Conservation (phyloP, 306 rosid species). For the Sicyos edulis region DNA sequence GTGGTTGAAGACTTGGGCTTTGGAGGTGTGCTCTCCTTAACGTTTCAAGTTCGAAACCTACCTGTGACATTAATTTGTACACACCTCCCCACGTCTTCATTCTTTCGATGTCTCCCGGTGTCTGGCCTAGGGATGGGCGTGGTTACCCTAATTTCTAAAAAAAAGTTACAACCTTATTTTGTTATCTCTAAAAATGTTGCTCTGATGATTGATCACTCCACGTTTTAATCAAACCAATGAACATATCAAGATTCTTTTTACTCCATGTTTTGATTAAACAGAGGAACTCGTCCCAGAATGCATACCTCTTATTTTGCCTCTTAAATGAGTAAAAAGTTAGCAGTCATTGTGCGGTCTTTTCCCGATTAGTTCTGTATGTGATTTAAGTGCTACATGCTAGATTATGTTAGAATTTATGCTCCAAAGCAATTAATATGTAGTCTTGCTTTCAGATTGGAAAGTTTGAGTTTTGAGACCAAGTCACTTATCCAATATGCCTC, state of each 20-base stretch:
- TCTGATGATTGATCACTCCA: background rate
- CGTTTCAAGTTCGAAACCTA: too few species aligned
- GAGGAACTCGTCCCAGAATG: background rate
- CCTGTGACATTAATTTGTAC: too few species aligned
- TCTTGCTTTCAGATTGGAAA: conserved; percentile 56
- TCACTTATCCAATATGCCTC: conserved; percentile 43
- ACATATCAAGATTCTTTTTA: too few species aligned
- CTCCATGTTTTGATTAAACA: conserved; percentile 11
- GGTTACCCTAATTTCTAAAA: too few species aligned
- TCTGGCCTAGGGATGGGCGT: too few species aligned
- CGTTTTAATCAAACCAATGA: conserved; percentile 13
- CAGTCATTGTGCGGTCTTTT: background rate
- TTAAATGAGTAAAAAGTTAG: conserved; percentile 11
- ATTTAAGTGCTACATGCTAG: background rate
- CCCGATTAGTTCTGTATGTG: background rate
- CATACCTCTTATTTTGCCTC: background rate
- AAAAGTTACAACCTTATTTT: background rate
- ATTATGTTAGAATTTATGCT: background rate
- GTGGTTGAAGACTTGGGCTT: too few species aligned
- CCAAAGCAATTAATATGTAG: conserved; percentile 5
- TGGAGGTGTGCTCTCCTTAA: too few species aligned
- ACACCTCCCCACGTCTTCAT: too few species aligned
- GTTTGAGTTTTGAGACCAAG: conserved; percentile 44
- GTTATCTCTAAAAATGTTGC: background rate
- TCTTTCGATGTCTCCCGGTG: too few species aligned